phyloP scores from a whole-genome alignment of 768 basidiomycete species.

The Mycena maculata region DNA sequence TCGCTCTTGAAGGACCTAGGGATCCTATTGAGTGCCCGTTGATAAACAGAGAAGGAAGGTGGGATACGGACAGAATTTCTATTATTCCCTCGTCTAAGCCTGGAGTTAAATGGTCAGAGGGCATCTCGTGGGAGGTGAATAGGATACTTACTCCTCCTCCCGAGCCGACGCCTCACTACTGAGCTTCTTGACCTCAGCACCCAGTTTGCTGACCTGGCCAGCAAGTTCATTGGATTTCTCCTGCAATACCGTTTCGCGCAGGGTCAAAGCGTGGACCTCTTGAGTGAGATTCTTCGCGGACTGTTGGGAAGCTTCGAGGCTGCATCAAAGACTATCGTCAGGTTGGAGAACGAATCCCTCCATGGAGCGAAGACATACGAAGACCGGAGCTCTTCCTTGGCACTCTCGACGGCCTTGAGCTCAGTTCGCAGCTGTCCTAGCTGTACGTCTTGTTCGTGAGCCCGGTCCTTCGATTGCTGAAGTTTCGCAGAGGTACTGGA shows the following conservation, averaged over 20 bases:
- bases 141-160: conserved; percentile 26
- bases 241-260: conserved; percentile 28
- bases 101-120: neutral
- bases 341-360: no score
- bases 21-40: neutral
- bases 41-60: neutral
- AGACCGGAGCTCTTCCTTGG: conserved; percentile 18
- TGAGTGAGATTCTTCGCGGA: neutral
- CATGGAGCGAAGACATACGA: conserved; percentile 1
- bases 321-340: neutral
- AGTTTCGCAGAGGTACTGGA: conserved; percentile 20
- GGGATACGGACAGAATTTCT: conserved; percentile 12
- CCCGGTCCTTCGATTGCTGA: conserved; percentile 11
- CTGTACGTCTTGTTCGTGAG: conserved; percentile 19
- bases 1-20: conserved; percentile 65
- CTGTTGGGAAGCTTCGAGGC: conserved; percentile 14
- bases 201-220: conserved; percentile 1
- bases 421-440: conserved; percentile 10
- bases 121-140: no score
- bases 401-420: neutral
- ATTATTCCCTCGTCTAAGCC: conserved; percentile 23
- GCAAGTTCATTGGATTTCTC: conserved; percentile 19
- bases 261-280: conserved; percentile 22
- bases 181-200: conserved; percentile 11
- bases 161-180: conserved; percentile 11